These are phyloP conservation scores for Phtheirospermum japonicum DNA, from an alignment of 257 asterid genomes.

Conservation along the genomic window DNA sequence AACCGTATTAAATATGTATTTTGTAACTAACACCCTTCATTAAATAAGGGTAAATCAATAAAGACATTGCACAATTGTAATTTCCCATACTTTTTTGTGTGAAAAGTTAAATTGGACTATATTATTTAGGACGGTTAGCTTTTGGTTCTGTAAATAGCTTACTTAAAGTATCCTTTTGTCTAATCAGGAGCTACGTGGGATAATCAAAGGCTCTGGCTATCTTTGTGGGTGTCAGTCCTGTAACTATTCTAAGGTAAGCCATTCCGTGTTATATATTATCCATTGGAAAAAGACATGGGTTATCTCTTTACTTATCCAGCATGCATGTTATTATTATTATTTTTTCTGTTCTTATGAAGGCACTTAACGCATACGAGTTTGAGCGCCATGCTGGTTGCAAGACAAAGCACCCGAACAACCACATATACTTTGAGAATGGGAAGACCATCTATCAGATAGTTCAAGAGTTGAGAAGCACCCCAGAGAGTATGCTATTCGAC, in stretches of 20 bases:
- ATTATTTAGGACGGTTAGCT: background rate
- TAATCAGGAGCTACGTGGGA: slow-evolving; percentile 78
- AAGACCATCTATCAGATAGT: slow-evolving; percentile 90
- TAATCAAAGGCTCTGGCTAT: slow-evolving; percentile 88
- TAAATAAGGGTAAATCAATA: too few relatives aligned
- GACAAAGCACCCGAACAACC: slow-evolving; percentile 42
- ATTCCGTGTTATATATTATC: slow-evolving; percentile 4
- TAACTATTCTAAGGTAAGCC: slow-evolving; percentile 71
- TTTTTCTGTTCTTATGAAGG: slow-evolving; percentile 37
- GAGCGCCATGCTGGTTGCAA: slow-evolving; percentile 94
- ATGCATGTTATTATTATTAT: background rate
- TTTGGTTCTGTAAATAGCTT: slow-evolving; percentile 26
- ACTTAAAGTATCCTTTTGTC: slow-evolving; percentile 28
- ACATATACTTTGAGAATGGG: slow-evolving; percentile 28
- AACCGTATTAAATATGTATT: too few relatives aligned
- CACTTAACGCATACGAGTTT: slow-evolving; percentile 84
- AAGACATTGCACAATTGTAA: too few relatives aligned
- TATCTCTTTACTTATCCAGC: background rate
- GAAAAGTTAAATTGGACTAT: too few relatives aligned
- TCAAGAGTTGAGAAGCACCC: slow-evolving; percentile 87
- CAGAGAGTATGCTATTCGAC: slow-evolving; percentile 60
- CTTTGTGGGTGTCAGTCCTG: slow-evolving; percentile 83
- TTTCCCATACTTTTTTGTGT: too few relatives aligned
- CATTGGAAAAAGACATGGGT: background rate
- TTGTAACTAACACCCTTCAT: too few relatives aligned